Evolutionary conservation across 2,329 filamentous ascomycete genomes (phyloP).

Genomic region (Colletotrichum lini): DNA sequence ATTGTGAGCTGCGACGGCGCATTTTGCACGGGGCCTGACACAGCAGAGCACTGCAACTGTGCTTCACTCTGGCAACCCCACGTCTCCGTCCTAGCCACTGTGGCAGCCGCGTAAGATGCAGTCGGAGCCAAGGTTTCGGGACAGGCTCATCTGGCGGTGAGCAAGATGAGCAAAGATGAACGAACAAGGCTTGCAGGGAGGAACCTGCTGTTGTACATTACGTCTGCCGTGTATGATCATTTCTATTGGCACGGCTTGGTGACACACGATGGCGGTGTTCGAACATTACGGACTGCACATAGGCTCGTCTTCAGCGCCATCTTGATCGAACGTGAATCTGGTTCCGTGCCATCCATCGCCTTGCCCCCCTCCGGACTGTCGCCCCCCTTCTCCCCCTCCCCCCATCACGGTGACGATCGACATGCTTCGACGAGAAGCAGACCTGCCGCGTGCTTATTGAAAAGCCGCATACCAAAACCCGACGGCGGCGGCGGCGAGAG

Average conservation of each 20-base stretch:
- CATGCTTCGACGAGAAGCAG: not conserved
- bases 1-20: constrained; percentile 14
- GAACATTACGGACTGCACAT: too few species aligned
- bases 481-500: constrained; percentile 32
- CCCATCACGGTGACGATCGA: constrained; percentile 20
- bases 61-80: constrained; percentile 16
- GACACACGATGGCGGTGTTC: not conserved
- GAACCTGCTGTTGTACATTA: constrained; percentile 28
- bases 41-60: not conserved
- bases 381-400: constrained; percentile 12
- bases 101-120: constrained; percentile 30
- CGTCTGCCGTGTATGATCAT: constrained; percentile 5
- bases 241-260: constrained; percentile 4
- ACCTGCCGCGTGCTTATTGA: constrained; percentile 7
- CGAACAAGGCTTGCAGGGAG: constrained; percentile 31
- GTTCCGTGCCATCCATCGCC: constrained; percentile 2
- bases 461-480: constrained; percentile 35
- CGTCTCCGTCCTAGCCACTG: constrained; percentile 12
- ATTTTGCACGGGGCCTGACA: not conserved
- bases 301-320: constrained; percentile 12
- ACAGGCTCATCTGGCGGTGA: constrained; percentile 35
- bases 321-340: constrained; percentile 30
- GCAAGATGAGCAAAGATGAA: constrained; percentile 16
- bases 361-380: not conserved
- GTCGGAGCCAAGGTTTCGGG: constrained; percentile 37